These are phyloP conservation scores for Pisolithus tinctorius DNA, from an alignment of 768 basidiomycete species.

Conservation along the genomic window DNA sequence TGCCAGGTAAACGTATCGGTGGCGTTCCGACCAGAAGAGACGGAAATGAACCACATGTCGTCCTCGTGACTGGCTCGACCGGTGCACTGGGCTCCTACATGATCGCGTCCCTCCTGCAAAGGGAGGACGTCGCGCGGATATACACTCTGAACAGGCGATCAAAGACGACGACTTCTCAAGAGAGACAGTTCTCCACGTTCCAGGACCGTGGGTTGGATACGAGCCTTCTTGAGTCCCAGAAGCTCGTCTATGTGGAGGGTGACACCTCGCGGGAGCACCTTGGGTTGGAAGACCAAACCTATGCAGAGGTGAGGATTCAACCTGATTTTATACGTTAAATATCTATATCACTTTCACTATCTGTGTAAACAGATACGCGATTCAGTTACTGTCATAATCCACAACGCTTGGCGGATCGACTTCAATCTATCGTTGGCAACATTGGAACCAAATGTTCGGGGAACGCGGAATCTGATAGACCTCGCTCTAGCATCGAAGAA, in stretches of 20 bases:
- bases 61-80: conserved; percentile 29
- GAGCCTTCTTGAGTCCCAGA: conserved; percentile 14
- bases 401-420: conserved; percentile 45
- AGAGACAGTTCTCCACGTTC: conserved; percentile 19
- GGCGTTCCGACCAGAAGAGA: neutral
- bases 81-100: conserved; percentile 30
- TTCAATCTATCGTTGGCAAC: conserved; percentile 45
- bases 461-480: conserved; percentile 41
- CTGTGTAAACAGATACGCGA: conserved; percentile 22
- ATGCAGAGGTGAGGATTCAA: conserved; percentile 14
- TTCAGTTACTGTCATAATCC: conserved; percentile 32
- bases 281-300: conserved; percentile 16
- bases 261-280: conserved; percentile 16
- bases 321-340: neutral
- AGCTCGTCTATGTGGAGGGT: conserved; percentile 25
- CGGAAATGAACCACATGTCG: conserved; percentile 13
- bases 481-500: conserved; percentile 24
- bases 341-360: conserved; percentile 6
- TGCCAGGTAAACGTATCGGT: conserved; percentile 10
- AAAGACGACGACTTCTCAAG: conserved; percentile 4
- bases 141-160: conserved; percentile 25
- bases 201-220: conserved; percentile 22
- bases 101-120: conserved; percentile 31
- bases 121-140: conserved; percentile 22
- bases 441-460: conserved; percentile 43